Base-by-base conservation (phyloP, 1,284 basidiomycete species). In the Trametes pubescens region DNA sequence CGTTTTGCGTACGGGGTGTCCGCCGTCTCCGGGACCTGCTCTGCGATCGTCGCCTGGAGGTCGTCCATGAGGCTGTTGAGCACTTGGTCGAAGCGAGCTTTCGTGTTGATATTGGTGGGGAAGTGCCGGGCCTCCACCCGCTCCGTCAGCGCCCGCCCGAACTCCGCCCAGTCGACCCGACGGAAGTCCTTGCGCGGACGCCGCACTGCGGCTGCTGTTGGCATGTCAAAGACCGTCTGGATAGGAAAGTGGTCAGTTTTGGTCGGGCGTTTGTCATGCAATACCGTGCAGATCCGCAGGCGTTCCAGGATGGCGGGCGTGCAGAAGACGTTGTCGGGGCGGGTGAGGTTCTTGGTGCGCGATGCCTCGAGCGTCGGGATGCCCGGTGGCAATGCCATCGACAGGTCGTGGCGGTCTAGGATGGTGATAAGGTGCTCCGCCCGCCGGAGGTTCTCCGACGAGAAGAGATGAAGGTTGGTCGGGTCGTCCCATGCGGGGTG, bases 401-500 rank as follows among this genome's bases (percentile, higher is more conserved):
- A 22, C 16, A 80, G 62, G 13, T 66, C 67, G 32, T 69, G 67
- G 0, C 57, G 57, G 0, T 64, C 54, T 2, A 75, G 8, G 0
- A 72, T 21, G 38, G 70, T 54, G 14, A 78, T 44, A 0, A 80
- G 69, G 0, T 51, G 24, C 34, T 75, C 65, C 0, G 75, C 73
- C 0, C 47, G 53, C 0, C 62, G 51, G 1, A 74, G 57, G 22
- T 61, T 57, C 8, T 16, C 14, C 0, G 51, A 32, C 1, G 73
- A 78, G 64, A 82, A 78, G 0, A 82, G 76, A 29, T 79, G 79
- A 0, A 55, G 6, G 63, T 85, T 82, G 0, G 62, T 26, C 0
- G 67, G 59, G 6, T 78, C 75, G 5, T 84, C 81, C 84, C 82
- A 86, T 0, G 78, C 26, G 0, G 78, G 80, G 71, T 85, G 81